Conservation (phyloP, 805 yeast species). For the Schwanniomyces pseudopolymorphus region DNA sequence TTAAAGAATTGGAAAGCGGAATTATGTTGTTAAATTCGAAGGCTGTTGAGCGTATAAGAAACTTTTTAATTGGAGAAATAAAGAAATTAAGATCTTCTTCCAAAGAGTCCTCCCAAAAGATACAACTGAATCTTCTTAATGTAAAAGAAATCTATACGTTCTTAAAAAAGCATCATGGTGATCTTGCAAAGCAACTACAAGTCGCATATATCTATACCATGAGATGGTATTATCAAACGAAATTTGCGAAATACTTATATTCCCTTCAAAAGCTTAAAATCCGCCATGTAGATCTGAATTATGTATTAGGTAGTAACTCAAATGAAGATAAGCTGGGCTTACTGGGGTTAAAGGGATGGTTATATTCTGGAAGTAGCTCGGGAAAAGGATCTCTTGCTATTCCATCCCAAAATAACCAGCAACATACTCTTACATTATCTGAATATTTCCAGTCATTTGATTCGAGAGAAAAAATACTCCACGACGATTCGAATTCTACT, state of each 20-base stretch:
- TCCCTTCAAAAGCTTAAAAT: constrained; percentile 66
- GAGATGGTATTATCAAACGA: constrained; percentile 86
- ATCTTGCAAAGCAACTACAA: constrained; percentile 69
- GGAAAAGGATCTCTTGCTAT: background rate
- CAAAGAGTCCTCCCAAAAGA: constrained; percentile 65
- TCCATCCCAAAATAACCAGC: constrained; percentile 5
- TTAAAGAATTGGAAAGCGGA: constrained; percentile 30
- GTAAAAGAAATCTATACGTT: constrained; percentile 65
- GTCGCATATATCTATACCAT: constrained; percentile 85
- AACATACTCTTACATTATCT: constrained; percentile 25
- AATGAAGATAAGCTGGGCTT: constrained; percentile 20
- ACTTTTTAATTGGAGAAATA: constrained; percentile 62
- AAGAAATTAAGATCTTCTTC: constrained; percentile 60
- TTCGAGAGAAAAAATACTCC: constrained; percentile 58
- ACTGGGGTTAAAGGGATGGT: constrained; percentile 27
- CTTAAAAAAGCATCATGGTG: constrained; percentile 51
- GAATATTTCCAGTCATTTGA: constrained; percentile 58
- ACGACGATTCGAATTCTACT: constrained; percentile 40
- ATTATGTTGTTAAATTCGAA: constrained; percentile 56
- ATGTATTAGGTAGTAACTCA: constrained; percentile 50
- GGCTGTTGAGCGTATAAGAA: constrained; percentile 74
- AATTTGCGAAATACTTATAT: constrained; percentile 73
- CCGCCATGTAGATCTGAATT: constrained; percentile 53
- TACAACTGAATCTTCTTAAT: constrained; percentile 65
- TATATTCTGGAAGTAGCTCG: constrained; percentile 9